phyloP scores from a whole-genome alignment of 495 filamentous ascomycete species.

The Stereocaulon alpinum region DNA sequence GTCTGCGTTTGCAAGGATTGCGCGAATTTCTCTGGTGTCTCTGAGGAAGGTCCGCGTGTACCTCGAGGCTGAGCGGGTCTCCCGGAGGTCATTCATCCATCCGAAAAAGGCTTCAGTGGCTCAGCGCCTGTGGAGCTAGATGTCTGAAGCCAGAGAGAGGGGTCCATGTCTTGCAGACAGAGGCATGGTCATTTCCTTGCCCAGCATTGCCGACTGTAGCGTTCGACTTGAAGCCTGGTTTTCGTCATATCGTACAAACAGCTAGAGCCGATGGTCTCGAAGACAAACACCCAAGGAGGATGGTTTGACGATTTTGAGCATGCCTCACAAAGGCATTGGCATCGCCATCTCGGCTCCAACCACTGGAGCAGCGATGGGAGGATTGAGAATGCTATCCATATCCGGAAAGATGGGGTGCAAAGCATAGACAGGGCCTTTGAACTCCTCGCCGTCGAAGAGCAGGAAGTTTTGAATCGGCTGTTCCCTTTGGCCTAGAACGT shows the following conservation, averaged over 20 bases:
- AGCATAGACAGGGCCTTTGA: conserved; percentile 66
- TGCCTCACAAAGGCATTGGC: not conserved
- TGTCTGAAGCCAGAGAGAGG: too few relatives aligned
- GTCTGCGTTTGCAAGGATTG: too few relatives aligned
- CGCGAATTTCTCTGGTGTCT: not conserved
- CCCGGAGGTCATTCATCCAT: too few relatives aligned
- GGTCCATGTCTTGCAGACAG: too few relatives aligned
- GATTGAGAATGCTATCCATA: conserved; percentile 14
- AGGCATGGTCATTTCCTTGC: too few relatives aligned
- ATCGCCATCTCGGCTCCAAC: not conserved
- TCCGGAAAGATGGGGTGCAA: conserved; percentile 60
- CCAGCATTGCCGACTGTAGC: too few relatives aligned
- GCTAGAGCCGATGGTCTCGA: too few relatives aligned
- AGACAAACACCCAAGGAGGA: too few relatives aligned
- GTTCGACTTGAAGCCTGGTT: too few relatives aligned
- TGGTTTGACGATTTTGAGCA: too few relatives aligned
- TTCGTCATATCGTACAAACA: not conserved
- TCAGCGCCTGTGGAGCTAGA: too few relatives aligned
- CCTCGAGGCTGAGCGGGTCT: not conserved
- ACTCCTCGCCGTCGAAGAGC: conserved; percentile 77
- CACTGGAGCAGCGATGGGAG: conserved; percentile 3
- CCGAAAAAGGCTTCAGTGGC: too few relatives aligned
- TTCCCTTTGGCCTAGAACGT: conserved; percentile 78
- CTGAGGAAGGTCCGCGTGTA: not conserved
- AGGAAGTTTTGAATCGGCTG: conserved; percentile 94